Conservation (phyloP, 148 eudicot genomes). For the Rhododendron henanense region DNA sequence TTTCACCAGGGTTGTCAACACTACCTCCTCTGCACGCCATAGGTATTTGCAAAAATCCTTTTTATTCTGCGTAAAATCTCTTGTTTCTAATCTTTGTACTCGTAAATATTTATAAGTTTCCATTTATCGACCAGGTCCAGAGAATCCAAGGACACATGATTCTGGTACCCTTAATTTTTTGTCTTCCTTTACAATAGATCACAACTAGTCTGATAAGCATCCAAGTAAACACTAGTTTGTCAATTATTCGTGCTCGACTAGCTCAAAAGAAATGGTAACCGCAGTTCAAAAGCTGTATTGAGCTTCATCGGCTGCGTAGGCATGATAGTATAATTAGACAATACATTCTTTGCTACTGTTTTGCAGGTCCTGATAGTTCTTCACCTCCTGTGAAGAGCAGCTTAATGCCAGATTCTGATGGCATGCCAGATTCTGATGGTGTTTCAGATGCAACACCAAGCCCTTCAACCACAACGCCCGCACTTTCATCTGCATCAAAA, state of each 20-base stretch:
- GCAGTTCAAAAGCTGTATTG: neutral
- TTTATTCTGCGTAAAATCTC: neutral
- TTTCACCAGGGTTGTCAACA: slow-evolving; percentile 15
- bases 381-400: slow-evolving; percentile 2
- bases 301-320: neutral
- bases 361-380: slow-evolving; percentile 14
- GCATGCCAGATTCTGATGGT: slow-evolving; percentile 4
- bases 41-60: slow-evolving; percentile 10
- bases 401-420: slow-evolving; percentile 7
- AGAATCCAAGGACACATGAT: neutral
- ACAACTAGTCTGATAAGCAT: neutral
- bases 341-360: neutral
- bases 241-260: neutral
- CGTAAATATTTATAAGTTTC: neutral
- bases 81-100: neutral
- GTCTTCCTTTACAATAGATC: neutral
- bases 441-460: slow-evolving; percentile 9
- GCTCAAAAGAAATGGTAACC: neutral
- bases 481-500: slow-evolving; percentile 4
- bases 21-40: slow-evolving; percentile 34
- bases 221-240: neutral
- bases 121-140: slow-evolving; percentile 7
- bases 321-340: neutral
- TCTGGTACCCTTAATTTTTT: slow-evolving; percentile 6
- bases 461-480: neutral